Percentiles rank a stretch among this genome's conserved stretches.
phyloP scores from a whole-genome alignment of 2,329 filamentous ascomycete species.

The Metarhizium brunneum region DNA sequence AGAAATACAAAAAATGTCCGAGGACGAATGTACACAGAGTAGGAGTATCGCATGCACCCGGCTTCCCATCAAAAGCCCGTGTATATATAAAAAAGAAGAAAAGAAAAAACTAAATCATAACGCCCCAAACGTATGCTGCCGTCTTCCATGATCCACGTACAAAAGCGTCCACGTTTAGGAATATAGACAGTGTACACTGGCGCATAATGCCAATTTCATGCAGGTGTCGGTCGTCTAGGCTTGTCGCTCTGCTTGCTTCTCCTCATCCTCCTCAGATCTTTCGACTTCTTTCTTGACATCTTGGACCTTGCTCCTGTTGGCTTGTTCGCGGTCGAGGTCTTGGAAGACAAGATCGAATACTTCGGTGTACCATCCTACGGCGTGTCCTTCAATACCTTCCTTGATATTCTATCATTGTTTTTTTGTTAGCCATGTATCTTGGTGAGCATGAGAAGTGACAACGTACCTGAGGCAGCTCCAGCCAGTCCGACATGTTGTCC shows the following conservation, averaged over 20 bases:
- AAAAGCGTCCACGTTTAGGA: neutral
- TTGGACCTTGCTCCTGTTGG: constrained; percentile 62
- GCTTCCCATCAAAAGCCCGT: neutral
- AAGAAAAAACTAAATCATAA: neutral
- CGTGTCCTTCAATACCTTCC: constrained; percentile 82
- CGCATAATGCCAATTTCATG: neutral
- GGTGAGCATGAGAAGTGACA: neutral
- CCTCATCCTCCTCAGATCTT: constrained; percentile 25
- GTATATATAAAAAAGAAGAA: neutral
- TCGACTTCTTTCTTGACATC: constrained; percentile 42
- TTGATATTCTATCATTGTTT: constrained; percentile 74
- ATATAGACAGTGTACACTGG: neutral
- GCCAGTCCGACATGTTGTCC: constrained; percentile 95
- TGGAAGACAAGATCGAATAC: constrained; percentile 90
- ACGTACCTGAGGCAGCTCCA: constrained; percentile 90
- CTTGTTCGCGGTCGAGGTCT: constrained; percentile 61
- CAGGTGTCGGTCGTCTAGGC: neutral
- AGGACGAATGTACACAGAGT: constrained; percentile 3
- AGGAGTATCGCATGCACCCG: constrained; percentile 1
- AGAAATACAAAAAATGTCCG: neutral
- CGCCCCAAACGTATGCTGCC: constrained; percentile 2
- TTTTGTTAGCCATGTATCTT: too few species aligned
- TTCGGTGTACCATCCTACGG: constrained; percentile 88
- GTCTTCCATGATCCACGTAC: neutral
- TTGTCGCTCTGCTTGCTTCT: constrained; percentile 7